Percentiles rank a stretch among this genome's conserved stretches.
Evolutionary conservation across 2,329 filamentous ascomycete genomes (phyloP).

Genomic region (Trichophyton benhamiae): DNA sequence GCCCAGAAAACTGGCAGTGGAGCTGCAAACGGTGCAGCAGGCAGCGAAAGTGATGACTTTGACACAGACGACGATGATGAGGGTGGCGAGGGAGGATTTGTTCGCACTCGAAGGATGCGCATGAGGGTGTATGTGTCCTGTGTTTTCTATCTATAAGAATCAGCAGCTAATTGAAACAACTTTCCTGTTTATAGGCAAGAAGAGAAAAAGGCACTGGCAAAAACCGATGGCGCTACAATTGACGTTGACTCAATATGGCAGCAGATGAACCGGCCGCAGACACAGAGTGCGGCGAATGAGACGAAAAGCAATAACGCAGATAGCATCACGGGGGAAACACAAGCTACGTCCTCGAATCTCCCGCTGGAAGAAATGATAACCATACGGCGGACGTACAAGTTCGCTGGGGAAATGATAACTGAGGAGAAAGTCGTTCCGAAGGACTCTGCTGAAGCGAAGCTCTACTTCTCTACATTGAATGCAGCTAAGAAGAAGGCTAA

Average conservation of each 20-base stretch:
- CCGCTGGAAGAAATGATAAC: constrained; percentile 37
- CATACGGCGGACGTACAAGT: constrained; percentile 46
- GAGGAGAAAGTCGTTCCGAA: constrained; percentile 43
- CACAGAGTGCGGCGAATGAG: constrained; percentile 14
- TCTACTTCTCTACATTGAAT: constrained; percentile 34
- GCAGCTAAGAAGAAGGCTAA: constrained; percentile 25
- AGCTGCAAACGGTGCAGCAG: constrained; percentile 26
- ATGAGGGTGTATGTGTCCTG: constrained; percentile 30
- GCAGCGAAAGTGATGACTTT: constrained; percentile 20
- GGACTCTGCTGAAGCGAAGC: constrained; percentile 43
- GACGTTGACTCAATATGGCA: constrained; percentile 46
- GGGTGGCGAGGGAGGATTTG: constrained; percentile 39
- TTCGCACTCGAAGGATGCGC: constrained; percentile 44
- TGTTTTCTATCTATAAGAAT: background rate
- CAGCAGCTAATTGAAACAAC: background rate
- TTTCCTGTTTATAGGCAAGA: constrained; percentile 26
- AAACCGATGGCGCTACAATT: constrained; percentile 38
- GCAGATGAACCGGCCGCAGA: constrained; percentile 34
- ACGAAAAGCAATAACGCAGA: background rate
- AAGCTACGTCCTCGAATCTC: background rate
- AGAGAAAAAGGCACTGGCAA: constrained; percentile 37
- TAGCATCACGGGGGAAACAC: background rate
- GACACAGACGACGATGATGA: constrained; percentile 27
- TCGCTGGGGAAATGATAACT: constrained; percentile 43
- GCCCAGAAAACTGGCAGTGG: constrained; percentile 23